Evolutionary conservation across 2,329 filamentous ascomycete species (phyloP), one percentile per base, ranked within the genome.

Genomic region (Immersiporthe knoxdaviesiana): DNA sequence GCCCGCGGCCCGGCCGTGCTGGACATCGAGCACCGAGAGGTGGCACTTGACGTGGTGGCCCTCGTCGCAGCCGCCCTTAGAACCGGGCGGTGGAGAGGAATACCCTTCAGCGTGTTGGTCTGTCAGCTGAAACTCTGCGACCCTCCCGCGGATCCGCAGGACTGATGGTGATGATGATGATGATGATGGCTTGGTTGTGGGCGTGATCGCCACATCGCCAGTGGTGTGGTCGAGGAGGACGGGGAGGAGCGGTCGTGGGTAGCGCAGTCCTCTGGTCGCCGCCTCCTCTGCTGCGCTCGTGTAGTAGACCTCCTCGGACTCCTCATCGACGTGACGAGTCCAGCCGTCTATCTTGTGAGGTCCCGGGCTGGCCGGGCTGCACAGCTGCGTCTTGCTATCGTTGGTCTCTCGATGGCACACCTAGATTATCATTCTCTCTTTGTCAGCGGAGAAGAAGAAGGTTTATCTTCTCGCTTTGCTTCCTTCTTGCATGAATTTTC

Each of bases 321-420:
- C 62, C 30, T 69, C 68, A 32, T 69, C 68, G 50, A 66, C 8
- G 50, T 50, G 50, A 5, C 68, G 47, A 16, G 30, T 59, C 68
- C 68, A 69, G 27, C 47, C 47, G 27, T 58, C 52, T 4, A 60
- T 47, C 24, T 63, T 56, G 21, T 39, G 44, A 4, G 35, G 58
- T 24, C 32, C 32, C 8, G 58, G 35, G n/a, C 21, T 24, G 8
- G 35, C 37, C 4, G 2, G 11, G 10, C 32, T 24, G 68, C 63
- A 66, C 27, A 69, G 18, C 18, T 47, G 41, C 14, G 37, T 41
- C n/a, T n/a, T n/a, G 44, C 63, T 52, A 35, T 63, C 44, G n/a
- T 3, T 12, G 6, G 60, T 50, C 32, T 50, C 32, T 66, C 58
- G 37, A 69, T 52, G n/a, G 11, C 24, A 24, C 41, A 58, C 10